Evolutionary conservation across 2,329 filamentous ascomycete species (phyloP).

Genomic region (Arthroderma uncinatum): DNA sequence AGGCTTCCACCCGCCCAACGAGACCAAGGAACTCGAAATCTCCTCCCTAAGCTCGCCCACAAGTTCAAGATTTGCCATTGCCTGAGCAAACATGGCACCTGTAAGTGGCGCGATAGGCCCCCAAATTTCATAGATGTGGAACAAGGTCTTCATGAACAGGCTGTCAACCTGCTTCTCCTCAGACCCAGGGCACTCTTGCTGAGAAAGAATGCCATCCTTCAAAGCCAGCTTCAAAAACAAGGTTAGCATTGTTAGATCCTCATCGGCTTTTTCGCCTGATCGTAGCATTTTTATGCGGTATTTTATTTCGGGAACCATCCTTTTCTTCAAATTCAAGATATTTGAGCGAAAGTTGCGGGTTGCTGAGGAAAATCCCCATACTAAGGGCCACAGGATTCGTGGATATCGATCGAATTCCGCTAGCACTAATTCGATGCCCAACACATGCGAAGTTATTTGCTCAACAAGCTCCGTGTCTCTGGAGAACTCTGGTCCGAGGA

Average conservation of each 20-base stretch:
- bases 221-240: not conserved
- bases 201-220: not conserved
- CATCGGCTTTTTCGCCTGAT: not conserved
- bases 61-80: not conserved
- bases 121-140: not conserved
- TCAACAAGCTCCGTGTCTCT: not conserved
- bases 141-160: not conserved
- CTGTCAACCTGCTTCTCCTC: not conserved
- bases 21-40: not conserved
- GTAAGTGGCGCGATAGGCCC: not conserved
- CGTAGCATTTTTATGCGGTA: not conserved
- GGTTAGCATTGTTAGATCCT: not conserved
- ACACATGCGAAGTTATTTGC: not conserved
- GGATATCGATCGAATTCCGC: not conserved
- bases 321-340: not conserved
- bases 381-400: not conserved
- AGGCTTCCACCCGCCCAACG: not conserved
- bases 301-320: not conserved
- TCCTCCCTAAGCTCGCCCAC: not conserved
- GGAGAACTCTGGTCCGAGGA: not conserved
- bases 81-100: not conserved
- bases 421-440: not conserved
- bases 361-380: not conserved
- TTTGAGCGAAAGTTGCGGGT: not conserved
- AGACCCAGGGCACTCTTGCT: not conserved